Evolutionary conservation across 352 stramenopile species (phyloP).

Genomic region (Globisporangium emineosum): DNA sequence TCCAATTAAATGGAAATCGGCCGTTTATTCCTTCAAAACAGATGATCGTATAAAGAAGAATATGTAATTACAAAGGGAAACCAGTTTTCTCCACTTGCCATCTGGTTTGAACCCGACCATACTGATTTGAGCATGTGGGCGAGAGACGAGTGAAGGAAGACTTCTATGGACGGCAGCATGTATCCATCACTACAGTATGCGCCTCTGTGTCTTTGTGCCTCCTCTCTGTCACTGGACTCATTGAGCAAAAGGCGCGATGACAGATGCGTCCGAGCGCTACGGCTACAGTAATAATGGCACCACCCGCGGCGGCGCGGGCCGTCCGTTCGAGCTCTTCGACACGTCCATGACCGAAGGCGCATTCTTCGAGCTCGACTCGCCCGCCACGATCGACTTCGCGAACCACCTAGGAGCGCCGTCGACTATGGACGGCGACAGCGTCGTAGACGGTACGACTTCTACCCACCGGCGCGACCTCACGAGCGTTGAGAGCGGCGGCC

Average conservation of each 20-base stretch:
- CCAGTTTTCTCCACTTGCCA: neutral
- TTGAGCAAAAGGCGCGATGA: constrained; percentile 10
- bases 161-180: neutral
- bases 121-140: constrained; percentile 7
- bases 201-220: neutral
- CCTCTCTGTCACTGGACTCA: neutral
- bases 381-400: neutral
- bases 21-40: too few relatives aligned
- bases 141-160: neutral
- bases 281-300: constrained; percentile 6
- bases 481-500: neutral
- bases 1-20: too few relatives aligned
- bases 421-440: constrained; percentile 8
- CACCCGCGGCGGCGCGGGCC: neutral
- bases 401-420: constrained; percentile 8
- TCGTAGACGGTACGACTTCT: neutral
- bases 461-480: neutral
- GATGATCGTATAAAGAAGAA: too few relatives aligned
- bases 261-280: constrained; percentile 15
- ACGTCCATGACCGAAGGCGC: constrained; percentile 19
- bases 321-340: constrained; percentile 14
- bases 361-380: constrained; percentile 19
- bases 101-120: too few relatives aligned
- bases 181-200: neutral
- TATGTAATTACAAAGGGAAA: neutral